These are phyloP conservation scores for Calamus simplicifolius DNA, from an alignment of 176 grass and related monocot species.

Conservation along the genomic window DNA sequence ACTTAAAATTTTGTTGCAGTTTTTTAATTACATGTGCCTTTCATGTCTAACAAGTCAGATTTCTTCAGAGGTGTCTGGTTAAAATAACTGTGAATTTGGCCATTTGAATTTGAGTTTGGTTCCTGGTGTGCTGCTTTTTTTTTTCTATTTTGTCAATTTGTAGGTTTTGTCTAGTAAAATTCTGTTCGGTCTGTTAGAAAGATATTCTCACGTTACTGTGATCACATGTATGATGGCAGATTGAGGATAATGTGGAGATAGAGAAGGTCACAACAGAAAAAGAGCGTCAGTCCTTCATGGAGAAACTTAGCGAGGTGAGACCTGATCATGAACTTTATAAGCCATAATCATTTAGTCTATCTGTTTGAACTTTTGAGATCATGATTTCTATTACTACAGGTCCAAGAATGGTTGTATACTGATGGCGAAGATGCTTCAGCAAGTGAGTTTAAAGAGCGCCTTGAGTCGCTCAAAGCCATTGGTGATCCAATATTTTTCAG, in stretches of 20 bases:
- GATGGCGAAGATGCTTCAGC: slow-evolving; percentile 94
- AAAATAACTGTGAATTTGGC: no score
- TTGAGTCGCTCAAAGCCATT: slow-evolving; percentile 81
- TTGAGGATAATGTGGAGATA: slow-evolving; percentile 76
- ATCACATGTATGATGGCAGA: slow-evolving; percentile 22
- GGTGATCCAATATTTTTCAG: slow-evolving; percentile 94
- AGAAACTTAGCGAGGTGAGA: slow-evolving; percentile 80
- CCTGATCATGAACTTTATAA: slow-evolving; percentile 4
- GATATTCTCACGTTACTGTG: no score
- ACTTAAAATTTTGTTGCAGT: no score
- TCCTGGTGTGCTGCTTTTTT: no score
- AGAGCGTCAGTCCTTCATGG: slow-evolving; percentile 61
- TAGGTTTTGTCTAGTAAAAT: no score
- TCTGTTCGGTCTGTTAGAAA: no score
- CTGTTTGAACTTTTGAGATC: background rate
- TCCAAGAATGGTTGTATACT: slow-evolving; percentile 98
- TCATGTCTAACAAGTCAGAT: no score
- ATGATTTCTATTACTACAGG: slow-evolving; percentile 33
- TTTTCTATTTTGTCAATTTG: no score
- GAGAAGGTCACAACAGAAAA: slow-evolving; percentile 81
- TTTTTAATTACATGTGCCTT: no score
- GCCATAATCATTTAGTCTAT: slow-evolving; percentile 10
- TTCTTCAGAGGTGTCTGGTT: no score
- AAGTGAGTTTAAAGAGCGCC: slow-evolving; percentile 75
- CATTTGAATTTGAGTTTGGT: no score